Percentiles rank a stretch among this genome's conserved stretches.
phyloP scores from a whole-genome alignment of 2,329 filamentous ascomycete genomes.

The Xylaria hypoxylon region DNA sequence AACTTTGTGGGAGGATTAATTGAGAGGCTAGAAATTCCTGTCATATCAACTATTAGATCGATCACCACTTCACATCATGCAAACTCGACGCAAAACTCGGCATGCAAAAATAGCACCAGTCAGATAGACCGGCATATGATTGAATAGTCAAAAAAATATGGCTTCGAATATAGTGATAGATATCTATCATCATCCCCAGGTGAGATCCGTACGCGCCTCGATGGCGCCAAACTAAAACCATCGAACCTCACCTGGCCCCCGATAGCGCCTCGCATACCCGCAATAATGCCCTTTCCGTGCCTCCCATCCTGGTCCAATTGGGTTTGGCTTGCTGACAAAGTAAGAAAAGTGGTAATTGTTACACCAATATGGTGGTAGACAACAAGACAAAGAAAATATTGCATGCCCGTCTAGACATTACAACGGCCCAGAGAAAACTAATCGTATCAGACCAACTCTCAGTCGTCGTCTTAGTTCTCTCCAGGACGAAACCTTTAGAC shows the following conservation, averaged over 20 bases:
- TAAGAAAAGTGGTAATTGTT: conserved; percentile 27
- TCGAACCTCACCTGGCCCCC: conserved; percentile 22
- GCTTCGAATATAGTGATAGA: conserved; percentile 28
- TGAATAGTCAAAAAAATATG: conserved; percentile 7
- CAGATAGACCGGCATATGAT: neutral
- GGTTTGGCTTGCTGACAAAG: conserved; percentile 25
- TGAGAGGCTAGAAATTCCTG: neutral
- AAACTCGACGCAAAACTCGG: too few species aligned
- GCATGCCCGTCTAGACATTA: conserved; percentile 30
- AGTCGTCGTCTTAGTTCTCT: conserved; percentile 36
- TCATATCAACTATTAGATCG: too few species aligned
- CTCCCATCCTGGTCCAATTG: conserved; percentile 24
- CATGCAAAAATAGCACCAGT: neutral
- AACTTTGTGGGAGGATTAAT: too few species aligned
- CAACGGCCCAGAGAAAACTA: conserved; percentile 20
- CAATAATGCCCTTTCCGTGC: conserved; percentile 28
- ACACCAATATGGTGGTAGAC: conserved; percentile 23
- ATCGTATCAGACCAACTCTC: conserved; percentile 19
- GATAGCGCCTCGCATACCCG: conserved; percentile 37
- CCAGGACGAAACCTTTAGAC: conserved; percentile 23
- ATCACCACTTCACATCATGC: too few species aligned
- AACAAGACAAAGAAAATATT: conserved; percentile 30
- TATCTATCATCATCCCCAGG: conserved; percentile 33
- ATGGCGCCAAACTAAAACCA: conserved; percentile 17
- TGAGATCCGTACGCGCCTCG: conserved; percentile 14